Conservation (phyloP, 208 protist genomes). For the Acanthamoeba royreba region DNA sequence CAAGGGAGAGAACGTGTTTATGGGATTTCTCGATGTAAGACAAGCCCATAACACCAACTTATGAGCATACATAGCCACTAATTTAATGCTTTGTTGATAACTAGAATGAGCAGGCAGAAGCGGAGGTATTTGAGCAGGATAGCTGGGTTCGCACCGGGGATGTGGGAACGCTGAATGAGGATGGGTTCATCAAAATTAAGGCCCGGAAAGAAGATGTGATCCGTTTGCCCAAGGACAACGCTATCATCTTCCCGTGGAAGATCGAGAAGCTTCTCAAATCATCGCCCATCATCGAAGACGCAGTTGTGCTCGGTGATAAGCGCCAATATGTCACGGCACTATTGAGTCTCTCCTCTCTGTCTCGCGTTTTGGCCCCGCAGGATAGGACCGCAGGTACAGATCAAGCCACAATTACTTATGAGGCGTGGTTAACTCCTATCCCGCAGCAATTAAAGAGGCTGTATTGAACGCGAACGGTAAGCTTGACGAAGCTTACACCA, state of each 20-base stretch:
- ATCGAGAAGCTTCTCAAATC: neutral
- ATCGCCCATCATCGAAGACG: neutral
- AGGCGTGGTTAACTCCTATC: neutral
- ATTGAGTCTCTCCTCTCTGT: neutral
- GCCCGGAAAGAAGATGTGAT: neutral
- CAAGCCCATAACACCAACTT: neutral
- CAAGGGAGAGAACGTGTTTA: neutral
- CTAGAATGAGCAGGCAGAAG: neutral
- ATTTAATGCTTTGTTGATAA: neutral
- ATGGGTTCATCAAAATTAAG: neutral
- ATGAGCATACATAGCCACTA: neutral
- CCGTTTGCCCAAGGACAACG: neutral
- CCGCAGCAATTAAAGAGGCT: neutral
- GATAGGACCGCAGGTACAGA: neutral
- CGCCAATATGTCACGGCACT: neutral
- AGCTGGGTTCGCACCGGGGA: neutral
- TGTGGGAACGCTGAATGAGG: neutral
- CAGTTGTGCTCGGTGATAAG: neutral
- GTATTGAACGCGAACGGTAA: neutral
- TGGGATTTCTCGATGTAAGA: neutral
- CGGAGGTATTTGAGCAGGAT: neutral
- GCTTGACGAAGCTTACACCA: neutral
- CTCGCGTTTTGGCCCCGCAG: neutral
- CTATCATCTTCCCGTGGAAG: neutral
- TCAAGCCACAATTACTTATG: neutral